Evolutionary conservation across 2,329 filamentous ascomycete species (phyloP), one percentile per base, ranked within the genome.

Genomic region (Lasiodiplodia sp.): DNA sequence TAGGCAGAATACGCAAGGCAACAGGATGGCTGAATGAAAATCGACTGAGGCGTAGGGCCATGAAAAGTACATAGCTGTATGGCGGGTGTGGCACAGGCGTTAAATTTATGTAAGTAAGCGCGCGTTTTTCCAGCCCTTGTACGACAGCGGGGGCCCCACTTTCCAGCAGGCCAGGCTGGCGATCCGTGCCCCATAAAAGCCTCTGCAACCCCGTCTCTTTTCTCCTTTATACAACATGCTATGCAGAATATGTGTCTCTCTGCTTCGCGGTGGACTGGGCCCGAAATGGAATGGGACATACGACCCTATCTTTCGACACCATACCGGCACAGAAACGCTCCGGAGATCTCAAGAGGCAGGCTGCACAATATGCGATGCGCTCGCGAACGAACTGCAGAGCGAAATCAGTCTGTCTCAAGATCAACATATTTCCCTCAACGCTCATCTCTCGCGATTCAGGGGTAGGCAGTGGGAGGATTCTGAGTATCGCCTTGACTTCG

Each of bases 241-340:
- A 3, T 71, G 70, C 44, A 62, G 62, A 21, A 51, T 44, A 2
- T 72, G 71, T 47, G 44, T 55, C 6, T 23, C 56, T 11, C 71
- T 72, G 70, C 68, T 72, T 6, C 53, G 68, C 14, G 70, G 63
- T 3, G 65, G 68, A 28, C 52, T 25, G 3, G 70, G 70, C 3
- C 53, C 40, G 52, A 25, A 68, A 44, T 71, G 69, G 70, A 47
- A 37, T 2, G 71, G 71, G 7, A 71, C 70, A 0, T 62, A 55
- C 62, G 71, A 72, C 28, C 65, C 70, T 7, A 40, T 38, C 16
- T 72, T 71, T 40, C 28, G 68, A 10, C 71, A 71, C 64, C 71
- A 71, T 52, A 52, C 34, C 18, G 63, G 34, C 21, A 53, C 31
- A 7, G 21, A 66, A 14, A 52, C 34, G 2, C 57, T 72, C 7